Percentiles rank a stretch among this genome's conserved stretches.
These are phyloP conservation scores for Calocybe cyanea DNA, from an alignment of 768 basidiomycete genomes.

Conservation along the genomic window DNA sequence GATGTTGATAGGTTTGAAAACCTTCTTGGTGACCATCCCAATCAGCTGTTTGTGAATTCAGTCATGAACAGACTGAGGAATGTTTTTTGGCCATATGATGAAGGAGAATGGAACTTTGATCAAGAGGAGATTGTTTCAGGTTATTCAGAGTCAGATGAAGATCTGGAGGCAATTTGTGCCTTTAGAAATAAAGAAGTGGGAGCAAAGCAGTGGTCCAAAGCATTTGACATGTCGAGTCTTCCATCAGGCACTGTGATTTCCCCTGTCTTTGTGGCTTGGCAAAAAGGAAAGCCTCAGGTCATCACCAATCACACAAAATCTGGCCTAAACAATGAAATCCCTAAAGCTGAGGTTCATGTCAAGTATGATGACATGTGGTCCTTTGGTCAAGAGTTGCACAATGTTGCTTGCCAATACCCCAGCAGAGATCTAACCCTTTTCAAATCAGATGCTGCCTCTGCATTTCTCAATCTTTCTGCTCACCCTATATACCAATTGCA, in stretches of 20 bases:
- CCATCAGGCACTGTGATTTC: conserved; percentile 14
- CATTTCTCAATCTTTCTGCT: conserved; percentile 27
- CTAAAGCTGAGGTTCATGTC: conserved; percentile 16
- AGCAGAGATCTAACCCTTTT: conserved; percentile 12
- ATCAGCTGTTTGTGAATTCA: conserved; percentile 25
- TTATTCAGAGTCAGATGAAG: conserved; percentile 8
- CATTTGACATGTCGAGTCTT: too few relatives aligned
- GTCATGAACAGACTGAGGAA: conserved; percentile 8
- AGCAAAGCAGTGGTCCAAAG: conserved; percentile 15
- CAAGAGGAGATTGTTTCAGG: conserved; percentile 5
- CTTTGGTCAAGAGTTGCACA: conserved; percentile 15
- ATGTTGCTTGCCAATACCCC: conserved; percentile 5
- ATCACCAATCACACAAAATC: conserved; percentile 21
- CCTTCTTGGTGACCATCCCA: conserved; percentile 22
- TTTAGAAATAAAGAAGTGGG: conserved; percentile 17
- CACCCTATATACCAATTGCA: conserved; percentile 29
- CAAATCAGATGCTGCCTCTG: conserved; percentile 26
- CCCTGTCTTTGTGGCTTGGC: conserved; percentile 18
- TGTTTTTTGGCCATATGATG: conserved; percentile 15
- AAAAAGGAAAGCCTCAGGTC: conserved; percentile 17
- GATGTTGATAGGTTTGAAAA: conserved; percentile 3
- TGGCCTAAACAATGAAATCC: conserved; percentile 18
- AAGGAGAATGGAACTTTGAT: conserved; percentile 17
- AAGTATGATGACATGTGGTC: conserved; percentile 20
- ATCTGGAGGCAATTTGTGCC: conserved; percentile 13